A percentile compares a stretch with the other conserved stretches of the same genome.
phyloP scores from a whole-genome alignment of 306 rosid species.

The Rosa multiflora region DNA sequence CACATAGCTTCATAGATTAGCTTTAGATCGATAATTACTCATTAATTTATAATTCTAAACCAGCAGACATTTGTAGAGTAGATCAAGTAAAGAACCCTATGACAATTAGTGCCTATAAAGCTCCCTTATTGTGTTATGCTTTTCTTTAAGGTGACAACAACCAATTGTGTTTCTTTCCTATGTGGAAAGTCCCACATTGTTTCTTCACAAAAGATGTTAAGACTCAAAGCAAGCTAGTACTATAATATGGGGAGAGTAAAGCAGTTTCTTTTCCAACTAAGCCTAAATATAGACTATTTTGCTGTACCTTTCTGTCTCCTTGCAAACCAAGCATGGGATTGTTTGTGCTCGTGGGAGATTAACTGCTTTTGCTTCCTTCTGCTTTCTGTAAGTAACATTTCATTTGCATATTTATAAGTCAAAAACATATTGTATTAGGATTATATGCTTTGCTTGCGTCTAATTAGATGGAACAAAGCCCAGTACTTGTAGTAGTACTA shows the following conservation, averaged over 20 bases:
- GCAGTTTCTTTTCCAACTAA: slow-evolving; percentile 19
- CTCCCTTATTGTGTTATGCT: slow-evolving; percentile 21
- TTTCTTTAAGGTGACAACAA: slow-evolving; percentile 28
- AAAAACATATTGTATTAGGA: not conserved
- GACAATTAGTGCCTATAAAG: not conserved
- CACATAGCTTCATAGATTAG: not conserved
- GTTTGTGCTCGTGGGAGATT: not conserved
- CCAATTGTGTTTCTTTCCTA: slow-evolving; percentile 12
- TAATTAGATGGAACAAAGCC: not conserved
- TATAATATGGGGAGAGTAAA: slow-evolving; percentile 3
- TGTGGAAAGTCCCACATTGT: slow-evolving; percentile 7
- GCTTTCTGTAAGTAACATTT: not conserved
- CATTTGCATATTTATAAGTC: not conserved
- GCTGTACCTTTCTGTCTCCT: slow-evolving; percentile 20
- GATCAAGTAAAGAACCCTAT: not conserved
- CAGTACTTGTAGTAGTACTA: not conserved
- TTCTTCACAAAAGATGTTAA: not conserved
- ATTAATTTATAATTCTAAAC: not conserved
- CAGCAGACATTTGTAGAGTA: not conserved
- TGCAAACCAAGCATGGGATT: slow-evolving; percentile 6
- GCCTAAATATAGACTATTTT: not conserved
- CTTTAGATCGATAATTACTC: not conserved
- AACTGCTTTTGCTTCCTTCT: not conserved
- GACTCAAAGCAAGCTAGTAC: not conserved
- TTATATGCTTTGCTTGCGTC: slow-evolving; percentile 6